Percentiles rank a stretch among this genome's conserved stretches.
Conservation (phyloP, 495 filamentous ascomycete genomes). For the Podospora pseudocomata region DNA sequence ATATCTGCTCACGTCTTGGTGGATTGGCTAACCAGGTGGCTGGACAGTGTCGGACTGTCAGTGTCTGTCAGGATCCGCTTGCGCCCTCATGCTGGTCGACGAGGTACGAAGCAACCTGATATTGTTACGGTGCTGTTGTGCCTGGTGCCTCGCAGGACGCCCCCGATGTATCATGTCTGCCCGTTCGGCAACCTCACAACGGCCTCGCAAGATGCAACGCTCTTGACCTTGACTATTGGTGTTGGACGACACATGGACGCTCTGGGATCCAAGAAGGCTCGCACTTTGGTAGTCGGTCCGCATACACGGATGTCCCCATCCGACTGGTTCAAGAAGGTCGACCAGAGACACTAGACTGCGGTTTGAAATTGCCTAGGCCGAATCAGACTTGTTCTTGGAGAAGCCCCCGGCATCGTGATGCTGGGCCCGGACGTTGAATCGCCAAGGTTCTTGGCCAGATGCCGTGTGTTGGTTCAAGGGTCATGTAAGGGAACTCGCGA, state of each 20-base stretch:
- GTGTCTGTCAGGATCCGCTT: background rate
- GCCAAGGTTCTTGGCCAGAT: constrained; percentile 13
- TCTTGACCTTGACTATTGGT: too few relatives aligned
- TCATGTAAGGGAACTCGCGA: background rate
- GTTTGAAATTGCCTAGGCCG: constrained; percentile 8
- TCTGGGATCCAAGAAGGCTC: background rate
- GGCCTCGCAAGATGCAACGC: too few relatives aligned
- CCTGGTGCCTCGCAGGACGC: background rate
- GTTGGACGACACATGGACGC: background rate
- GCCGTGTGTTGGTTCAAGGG: constrained; percentile 2
- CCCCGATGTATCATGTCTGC: background rate
- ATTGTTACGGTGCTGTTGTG: constrained; percentile 5
- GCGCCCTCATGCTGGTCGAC: background rate
- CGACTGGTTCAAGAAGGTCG: background rate
- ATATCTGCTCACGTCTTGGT: constrained; percentile 4
- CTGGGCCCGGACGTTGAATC: constrained; percentile 4
- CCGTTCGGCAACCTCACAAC: background rate
- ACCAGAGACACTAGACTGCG: constrained; percentile 1
- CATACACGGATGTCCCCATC: background rate
- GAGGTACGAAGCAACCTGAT: constrained; percentile 9
- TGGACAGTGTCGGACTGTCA: background rate
- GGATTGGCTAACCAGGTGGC: background rate
- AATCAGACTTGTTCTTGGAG: background rate
- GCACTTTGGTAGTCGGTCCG: background rate
- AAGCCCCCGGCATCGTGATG: background rate